phyloP scores from a whole-genome alignment of 805 yeast genomes.

The Myxozyma nipponensis region DNA sequence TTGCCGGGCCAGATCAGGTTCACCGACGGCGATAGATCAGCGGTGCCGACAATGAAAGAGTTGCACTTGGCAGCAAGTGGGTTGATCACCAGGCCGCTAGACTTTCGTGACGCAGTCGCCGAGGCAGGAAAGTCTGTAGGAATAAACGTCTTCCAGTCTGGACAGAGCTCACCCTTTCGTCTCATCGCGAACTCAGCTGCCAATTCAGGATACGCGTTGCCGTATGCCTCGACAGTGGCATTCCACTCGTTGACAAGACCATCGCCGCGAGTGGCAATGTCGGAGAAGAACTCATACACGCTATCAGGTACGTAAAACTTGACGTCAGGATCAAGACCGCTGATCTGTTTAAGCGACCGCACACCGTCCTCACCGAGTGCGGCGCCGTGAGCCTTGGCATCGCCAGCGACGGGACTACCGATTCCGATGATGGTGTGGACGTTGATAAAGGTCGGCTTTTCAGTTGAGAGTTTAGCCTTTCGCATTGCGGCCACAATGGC shows the following conservation, averaged over 20 bases:
- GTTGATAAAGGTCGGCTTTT: constrained; percentile 41
- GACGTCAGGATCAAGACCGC: constrained; percentile 8
- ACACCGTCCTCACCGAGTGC: constrained; percentile 13
- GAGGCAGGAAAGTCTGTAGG: constrained; percentile 4
- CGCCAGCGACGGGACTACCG: constrained; percentile 3
- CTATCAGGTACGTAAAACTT: constrained; percentile 8
- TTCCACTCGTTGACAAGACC: background rate
- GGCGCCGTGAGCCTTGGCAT: constrained; percentile 15
- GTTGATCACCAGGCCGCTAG: constrained; percentile 8
- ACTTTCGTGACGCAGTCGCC: constrained; percentile 12
- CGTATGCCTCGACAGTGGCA: background rate
- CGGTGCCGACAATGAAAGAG: constrained; percentile 11
- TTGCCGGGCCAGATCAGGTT: constrained; percentile 14
- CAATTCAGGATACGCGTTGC: constrained; percentile 5
- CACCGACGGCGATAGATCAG: constrained; percentile 13
- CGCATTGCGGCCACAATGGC: constrained; percentile 39
- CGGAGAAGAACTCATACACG: constrained; percentile 11
- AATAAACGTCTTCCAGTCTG: constrained; percentile 7
- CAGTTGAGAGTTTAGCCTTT: constrained; percentile 33
- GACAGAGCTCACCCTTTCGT: constrained; percentile 2
- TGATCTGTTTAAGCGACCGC: constrained; percentile 3
- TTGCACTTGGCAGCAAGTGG: constrained; percentile 9
- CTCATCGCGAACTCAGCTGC: constrained; percentile 6
- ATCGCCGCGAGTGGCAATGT: constrained; percentile 6
- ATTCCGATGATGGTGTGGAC: constrained; percentile 32